A percentile compares a stretch with the other conserved stretches of the same genome.
Conservation (phyloP, 345 rosid genomes). For the Gossypium rotundifolium region DNA sequence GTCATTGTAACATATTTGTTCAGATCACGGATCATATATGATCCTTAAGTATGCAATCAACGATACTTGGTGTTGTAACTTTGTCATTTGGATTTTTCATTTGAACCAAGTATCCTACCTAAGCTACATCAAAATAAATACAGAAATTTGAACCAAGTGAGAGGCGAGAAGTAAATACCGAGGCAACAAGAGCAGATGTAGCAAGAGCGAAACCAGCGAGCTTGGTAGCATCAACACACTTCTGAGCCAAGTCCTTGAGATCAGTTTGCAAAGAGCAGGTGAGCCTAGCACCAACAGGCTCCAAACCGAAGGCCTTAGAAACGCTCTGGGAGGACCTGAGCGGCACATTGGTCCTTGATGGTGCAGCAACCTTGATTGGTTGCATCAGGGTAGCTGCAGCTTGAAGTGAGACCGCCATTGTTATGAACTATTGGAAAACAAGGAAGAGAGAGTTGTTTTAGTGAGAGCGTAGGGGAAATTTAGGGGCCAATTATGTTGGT, state of each 20-base stretch:
- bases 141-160: too few species aligned
- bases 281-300: constrained; percentile 44
- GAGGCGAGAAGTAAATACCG: constrained; percentile 33
- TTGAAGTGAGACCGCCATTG: constrained; percentile 89
- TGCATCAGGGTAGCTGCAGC: constrained; percentile 80
- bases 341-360: constrained; percentile 32
- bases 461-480: background rate
- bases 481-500: background rate
- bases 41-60: too few species aligned
- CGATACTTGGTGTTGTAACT: too few species aligned
- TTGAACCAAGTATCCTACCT: too few species aligned
- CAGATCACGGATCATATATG: too few species aligned
- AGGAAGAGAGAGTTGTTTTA: background rate
- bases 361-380: constrained; percentile 52
- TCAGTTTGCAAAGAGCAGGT: constrained; percentile 71
- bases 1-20: background rate
- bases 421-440: background rate
- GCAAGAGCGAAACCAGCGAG: constrained; percentile 85
- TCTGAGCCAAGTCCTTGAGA: constrained; percentile 59
- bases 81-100: too few species aligned
- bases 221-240: constrained; percentile 67
- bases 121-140: too few species aligned
- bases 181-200: constrained; percentile 74
- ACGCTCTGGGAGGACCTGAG: constrained; percentile 45
- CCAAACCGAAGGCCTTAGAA: constrained; percentile 56